Conservation (phyloP, 192 early-diverging fungal species). For the Mortierella claussenii region DNA sequence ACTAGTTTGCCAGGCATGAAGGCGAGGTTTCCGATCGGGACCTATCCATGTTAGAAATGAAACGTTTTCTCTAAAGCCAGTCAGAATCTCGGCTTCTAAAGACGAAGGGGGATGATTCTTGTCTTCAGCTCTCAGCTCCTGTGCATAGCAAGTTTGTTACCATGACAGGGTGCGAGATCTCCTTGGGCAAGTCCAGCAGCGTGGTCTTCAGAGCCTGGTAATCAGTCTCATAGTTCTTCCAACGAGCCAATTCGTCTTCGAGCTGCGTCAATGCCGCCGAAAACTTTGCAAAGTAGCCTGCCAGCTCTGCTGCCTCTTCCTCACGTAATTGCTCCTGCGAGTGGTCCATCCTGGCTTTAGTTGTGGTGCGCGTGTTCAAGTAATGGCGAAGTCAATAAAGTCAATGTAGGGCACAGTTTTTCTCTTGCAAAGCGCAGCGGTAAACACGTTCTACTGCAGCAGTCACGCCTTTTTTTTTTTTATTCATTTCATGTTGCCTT, state of each 20-base stretch:
- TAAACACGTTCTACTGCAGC: too few species aligned
- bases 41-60: too few species aligned
- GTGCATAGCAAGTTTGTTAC: constrained; percentile 30
- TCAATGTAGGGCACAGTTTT: neutral
- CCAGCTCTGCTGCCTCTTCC: constrained; percentile 39
- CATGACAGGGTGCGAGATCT: constrained; percentile 63
- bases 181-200: constrained; percentile 57
- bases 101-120: too few species aligned
- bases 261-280: constrained; percentile 48
- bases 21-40: constrained; percentile 87
- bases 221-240: constrained; percentile 68
- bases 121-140: neutral
- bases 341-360: constrained; percentile 20
- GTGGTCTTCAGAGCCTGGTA: constrained; percentile 62
- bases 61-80: too few species aligned
- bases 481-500: neutral
- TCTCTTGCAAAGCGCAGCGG: too few species aligned
- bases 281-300: constrained; percentile 51
- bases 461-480: constrained; percentile 8
- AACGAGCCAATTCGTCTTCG: constrained; percentile 55
- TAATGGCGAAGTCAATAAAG: too few species aligned
- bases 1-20: constrained; percentile 89
- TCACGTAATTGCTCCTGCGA: constrained; percentile 22
- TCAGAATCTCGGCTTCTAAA: too few species aligned
- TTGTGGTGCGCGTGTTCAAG: too few species aligned